Evolutionary conservation across 140 eudicot species (phyloP).

Genomic region (Erigeron philadelphicus): DNA sequence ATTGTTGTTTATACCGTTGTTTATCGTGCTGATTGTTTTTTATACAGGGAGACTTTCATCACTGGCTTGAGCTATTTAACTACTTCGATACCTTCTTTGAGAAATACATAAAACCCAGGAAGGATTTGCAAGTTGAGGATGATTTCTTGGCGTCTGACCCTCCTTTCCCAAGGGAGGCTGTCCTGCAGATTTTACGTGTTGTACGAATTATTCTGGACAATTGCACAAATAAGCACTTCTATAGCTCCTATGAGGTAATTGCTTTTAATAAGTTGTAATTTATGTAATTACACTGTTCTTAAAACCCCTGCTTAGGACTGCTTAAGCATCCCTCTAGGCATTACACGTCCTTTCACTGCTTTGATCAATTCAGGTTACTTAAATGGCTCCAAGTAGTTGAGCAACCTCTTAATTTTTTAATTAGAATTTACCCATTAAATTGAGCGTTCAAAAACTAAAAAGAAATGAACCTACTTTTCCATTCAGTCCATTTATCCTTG

Average conservation of each 20-base stretch:
- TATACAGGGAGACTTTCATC: conserved; percentile 96
- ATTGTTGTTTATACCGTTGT: conserved; percentile 4
- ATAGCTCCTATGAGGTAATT: conserved; percentile 85
- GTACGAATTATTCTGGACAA: conserved; percentile 77
- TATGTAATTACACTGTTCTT: conserved; percentile 11
- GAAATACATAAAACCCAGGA: conserved; percentile 82
- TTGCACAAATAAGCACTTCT: conserved; percentile 93
- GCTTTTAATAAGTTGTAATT: conserved; percentile 9
- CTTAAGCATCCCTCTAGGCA: not conserved
- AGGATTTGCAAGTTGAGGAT: conserved; percentile 85
- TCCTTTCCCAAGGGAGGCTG: conserved; percentile 86
- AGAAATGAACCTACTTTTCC: conserved; percentile 1
- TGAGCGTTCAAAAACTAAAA: not conserved
- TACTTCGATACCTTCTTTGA: conserved; percentile 87
- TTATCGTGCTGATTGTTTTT: conserved; percentile 25
- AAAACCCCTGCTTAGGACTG: not conserved
- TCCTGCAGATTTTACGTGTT: conserved; percentile 91
- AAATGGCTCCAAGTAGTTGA: not conserved
- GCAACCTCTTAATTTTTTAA: not conserved
- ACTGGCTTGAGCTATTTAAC: conserved; percentile 93
- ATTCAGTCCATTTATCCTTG: not conserved
- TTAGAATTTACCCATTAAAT: not conserved
- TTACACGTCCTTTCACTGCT: not conserved
- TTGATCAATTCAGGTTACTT: not conserved
- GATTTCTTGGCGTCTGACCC: conserved; percentile 70